A percentile compares a stretch with the other conserved stretches of the same genome.
Conservation (phyloP, 2,329 filamentous ascomycete species). For the Madurella fahalii region DNA sequence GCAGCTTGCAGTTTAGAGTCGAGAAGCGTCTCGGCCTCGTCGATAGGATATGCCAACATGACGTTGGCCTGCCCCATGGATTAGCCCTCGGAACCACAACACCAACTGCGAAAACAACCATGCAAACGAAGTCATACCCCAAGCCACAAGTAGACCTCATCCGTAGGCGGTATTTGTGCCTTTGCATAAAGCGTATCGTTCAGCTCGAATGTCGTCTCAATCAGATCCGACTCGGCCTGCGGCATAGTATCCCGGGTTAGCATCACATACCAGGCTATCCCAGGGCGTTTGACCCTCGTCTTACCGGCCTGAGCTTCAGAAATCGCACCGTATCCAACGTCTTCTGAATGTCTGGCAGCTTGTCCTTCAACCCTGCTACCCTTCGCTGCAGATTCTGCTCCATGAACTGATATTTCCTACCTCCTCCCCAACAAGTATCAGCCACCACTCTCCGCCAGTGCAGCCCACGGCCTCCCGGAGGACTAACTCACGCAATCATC, state of each 20-base stretch:
- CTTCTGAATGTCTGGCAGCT: constrained; percentile 96
- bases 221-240: constrained; percentile 56
- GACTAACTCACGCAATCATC: constrained; percentile 74
- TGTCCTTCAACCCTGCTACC: constrained; percentile 77
- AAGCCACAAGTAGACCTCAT: constrained; percentile 97
- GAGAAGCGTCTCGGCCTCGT: constrained; percentile 78
- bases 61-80: constrained; percentile 69
- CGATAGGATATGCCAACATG: constrained; percentile 91
- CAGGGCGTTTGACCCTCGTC: background rate
- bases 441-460: background rate
- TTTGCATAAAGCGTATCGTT: constrained; percentile 95
- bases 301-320: constrained; percentile 69
- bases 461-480: too few relatives aligned
- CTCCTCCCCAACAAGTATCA: constrained; percentile 4
- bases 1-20: constrained; percentile 73
- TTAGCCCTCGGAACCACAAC: constrained; percentile 24
- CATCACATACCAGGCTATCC: background rate
- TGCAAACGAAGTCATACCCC: constrained; percentile 54
- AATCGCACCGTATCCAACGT: constrained; percentile 90
- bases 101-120: background rate
- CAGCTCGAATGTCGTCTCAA: constrained; percentile 92
- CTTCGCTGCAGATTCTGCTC: constrained; percentile 87
- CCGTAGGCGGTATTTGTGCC: constrained; percentile 73
- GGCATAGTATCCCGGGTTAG: background rate
- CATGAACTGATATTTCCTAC: constrained; percentile 99